Evolutionary conservation across 2,329 filamentous ascomycete genomes (phyloP), one percentile per base, ranked within the genome.

Genomic region (Cladosporium sp.): DNA sequence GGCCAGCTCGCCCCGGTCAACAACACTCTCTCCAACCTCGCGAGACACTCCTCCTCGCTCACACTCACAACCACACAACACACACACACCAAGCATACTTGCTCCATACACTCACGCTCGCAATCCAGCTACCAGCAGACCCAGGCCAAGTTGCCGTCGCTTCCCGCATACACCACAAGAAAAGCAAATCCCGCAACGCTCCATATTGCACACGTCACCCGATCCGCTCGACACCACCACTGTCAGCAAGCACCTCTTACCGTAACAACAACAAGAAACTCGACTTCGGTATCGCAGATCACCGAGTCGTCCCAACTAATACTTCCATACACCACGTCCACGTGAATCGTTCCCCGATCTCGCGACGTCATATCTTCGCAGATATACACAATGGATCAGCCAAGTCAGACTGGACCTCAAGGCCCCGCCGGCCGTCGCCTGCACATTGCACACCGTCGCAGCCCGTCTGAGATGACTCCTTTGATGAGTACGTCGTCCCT

Each of bases 371-470:
- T 15, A 20, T 32, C 27, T 33, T 22, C 45, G 27, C 45, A 40
- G 18, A 27, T n/a, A 39, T 27, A 48, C 32, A 48, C 45, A 33
- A 48, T 48, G 45, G 45, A 48, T 25, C 45, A 48, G 18, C 45
- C 38, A 20, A 32, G 20, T 20, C 45, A 48, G 36, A 48, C 45
- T 27, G 45, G 45, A 11, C 45, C 45, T 3, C 45, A 48, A 18
- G 45, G 45, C 29, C 45, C 45, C 8, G 45, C 45, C 68, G 90
- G 90, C 67, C 90, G 92, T 68, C 86, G 91, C 69, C 82, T 97
- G 69, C 91, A 97, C 76, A 96, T 97, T 73, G 92, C 92, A 66
- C 92, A 97, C 77, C 86, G 92, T 68, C 85, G 92, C 72, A 96
- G 90, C 75, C 93, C 92, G 58, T 97, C 93, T 61, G 93, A 97